A percentile compares a stretch with the other conserved stretches of the same genome.
phyloP scores from a whole-genome alignment of 208 protist genomes.

The Crithidia acanthocephali region DNA sequence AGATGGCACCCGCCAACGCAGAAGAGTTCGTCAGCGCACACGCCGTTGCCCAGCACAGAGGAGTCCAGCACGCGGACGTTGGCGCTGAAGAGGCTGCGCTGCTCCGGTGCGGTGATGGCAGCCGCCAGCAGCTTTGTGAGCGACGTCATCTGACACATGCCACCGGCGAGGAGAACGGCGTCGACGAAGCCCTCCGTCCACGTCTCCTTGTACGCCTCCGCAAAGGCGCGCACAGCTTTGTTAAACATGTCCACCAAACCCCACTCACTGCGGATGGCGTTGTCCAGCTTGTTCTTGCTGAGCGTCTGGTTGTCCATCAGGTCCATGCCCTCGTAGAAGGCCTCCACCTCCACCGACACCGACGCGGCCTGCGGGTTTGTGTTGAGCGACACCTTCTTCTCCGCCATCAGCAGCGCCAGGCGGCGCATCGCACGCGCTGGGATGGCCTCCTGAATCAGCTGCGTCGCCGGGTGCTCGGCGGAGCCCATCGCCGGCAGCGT shows the following conservation, averaged over 20 bases:
- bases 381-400: conserved; percentile 84
- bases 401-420: conserved; percentile 65
- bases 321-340: conserved; percentile 89
- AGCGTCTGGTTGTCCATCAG: conserved; percentile 80
- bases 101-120: conserved; percentile 29
- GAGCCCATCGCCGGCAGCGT: conserved; percentile 24
- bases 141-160: conserved; percentile 76
- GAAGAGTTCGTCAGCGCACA: conserved; percentile 67
- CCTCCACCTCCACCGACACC: conserved; percentile 85
- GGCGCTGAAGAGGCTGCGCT: conserved; percentile 21
- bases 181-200: conserved; percentile 38
- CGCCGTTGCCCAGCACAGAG: conserved; percentile 43
- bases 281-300: conserved; percentile 66
- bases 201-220: conserved; percentile 24
- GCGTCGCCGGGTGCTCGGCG: conserved; percentile 28
- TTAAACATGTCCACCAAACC: conserved; percentile 62
- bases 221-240: conserved; percentile 57
- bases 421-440: conserved; percentile 73
- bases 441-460: conserved; percentile 59
- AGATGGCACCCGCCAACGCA: conserved; percentile 76
- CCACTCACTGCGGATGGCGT: conserved; percentile 72
- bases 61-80: conserved; percentile 42
- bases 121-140: conserved; percentile 51
- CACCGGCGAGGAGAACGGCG: conserved; percentile 70
- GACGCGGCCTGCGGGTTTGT: conserved; percentile 58